Conservation (phyloP, 306 rosid species). For the Gleditsia sinensis region DNA sequence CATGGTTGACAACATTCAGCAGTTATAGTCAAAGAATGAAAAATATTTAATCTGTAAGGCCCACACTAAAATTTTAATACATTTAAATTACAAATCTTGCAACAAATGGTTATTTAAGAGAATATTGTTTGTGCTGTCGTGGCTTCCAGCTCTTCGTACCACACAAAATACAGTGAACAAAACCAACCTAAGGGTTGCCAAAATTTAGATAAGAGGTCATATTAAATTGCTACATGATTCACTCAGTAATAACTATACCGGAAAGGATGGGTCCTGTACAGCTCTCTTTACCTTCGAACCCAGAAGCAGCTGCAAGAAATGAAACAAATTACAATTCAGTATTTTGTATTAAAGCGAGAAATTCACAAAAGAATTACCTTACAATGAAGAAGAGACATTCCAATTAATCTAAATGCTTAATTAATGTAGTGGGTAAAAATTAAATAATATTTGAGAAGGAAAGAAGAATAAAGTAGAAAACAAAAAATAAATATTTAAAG, state of each 20-base stretch:
- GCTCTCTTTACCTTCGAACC: conserved; percentile 65
- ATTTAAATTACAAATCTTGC: not conserved
- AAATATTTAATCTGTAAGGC: not conserved
- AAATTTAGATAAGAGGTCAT: not conserved
- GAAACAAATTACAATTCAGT: conserved; percentile 32
- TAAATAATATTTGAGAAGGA: not conserved
- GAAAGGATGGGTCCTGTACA: conserved; percentile 76
- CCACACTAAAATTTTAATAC: not conserved
- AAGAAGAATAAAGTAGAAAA: conserved; percentile 7
- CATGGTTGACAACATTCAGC: not conserved
- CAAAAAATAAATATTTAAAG: conserved; percentile 11
- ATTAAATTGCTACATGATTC: conserved; percentile 1
- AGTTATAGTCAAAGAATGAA: not conserved
- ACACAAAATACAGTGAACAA: not conserved
- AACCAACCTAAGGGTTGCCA: not conserved
- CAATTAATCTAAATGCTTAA: not conserved
- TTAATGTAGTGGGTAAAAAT: not conserved
- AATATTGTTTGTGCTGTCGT: not conserved
- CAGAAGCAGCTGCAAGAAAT: conserved; percentile 55
- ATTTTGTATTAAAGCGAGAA: not conserved
- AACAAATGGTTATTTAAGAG: not conserved
- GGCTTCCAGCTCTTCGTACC: not conserved
- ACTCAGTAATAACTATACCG: conserved; percentile 45
- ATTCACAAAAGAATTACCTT: not conserved
- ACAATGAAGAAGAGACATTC: not conserved